A percentile compares a stretch with the other conserved stretches of the same genome.
These are phyloP conservation scores for Hymenoscyphus linearis DNA, from an alignment of 2,329 filamentous ascomycete species.

Conservation along the genomic window DNA sequence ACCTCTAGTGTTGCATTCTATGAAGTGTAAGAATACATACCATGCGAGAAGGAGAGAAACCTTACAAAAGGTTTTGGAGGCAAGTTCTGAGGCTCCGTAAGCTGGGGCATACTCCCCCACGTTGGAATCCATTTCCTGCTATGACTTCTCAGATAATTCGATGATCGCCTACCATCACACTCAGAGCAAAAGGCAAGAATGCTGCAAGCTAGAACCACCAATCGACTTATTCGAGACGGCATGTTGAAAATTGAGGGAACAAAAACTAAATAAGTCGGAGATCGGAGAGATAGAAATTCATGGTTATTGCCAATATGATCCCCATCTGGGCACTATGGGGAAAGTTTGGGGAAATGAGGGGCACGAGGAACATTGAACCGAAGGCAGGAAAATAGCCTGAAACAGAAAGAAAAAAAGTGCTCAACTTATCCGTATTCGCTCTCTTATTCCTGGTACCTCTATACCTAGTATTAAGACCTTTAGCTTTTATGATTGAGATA, in stretches of 20 bases:
- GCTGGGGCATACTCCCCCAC: slow-evolving; percentile 62
- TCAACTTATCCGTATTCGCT: no score
- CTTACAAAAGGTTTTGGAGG: slow-evolving; percentile 55
- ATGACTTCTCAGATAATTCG: neutral
- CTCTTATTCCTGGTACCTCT: no score
- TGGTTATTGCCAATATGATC: neutral
- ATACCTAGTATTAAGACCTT: no score
- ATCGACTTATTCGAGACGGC: neutral
- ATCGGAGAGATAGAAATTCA: neutral
- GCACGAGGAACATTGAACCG: slow-evolving; percentile 15
- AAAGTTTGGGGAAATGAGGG: slow-evolving; percentile 4
- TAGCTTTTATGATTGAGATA: no score
- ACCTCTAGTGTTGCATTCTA: slow-evolving; percentile 39
- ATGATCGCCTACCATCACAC: slow-evolving; percentile 2
- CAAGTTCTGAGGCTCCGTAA: slow-evolving; percentile 57
- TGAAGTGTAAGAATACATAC: neutral
- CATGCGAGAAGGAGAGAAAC: slow-evolving; percentile 6
- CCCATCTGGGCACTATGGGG: neutral
- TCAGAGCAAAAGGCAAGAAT: neutral
- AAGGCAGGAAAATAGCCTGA: slow-evolving; percentile 10
- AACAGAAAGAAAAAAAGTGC: neutral
- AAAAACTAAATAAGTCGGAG: neutral
- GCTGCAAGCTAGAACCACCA: slow-evolving; percentile 1
- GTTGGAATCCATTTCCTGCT: slow-evolving; percentile 33
- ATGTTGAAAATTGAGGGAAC: slow-evolving; percentile 2